These are phyloP conservation scores for Phytophthora citricola DNA, from an alignment of 352 stramenopile species.

Conservation along the genomic window DNA sequence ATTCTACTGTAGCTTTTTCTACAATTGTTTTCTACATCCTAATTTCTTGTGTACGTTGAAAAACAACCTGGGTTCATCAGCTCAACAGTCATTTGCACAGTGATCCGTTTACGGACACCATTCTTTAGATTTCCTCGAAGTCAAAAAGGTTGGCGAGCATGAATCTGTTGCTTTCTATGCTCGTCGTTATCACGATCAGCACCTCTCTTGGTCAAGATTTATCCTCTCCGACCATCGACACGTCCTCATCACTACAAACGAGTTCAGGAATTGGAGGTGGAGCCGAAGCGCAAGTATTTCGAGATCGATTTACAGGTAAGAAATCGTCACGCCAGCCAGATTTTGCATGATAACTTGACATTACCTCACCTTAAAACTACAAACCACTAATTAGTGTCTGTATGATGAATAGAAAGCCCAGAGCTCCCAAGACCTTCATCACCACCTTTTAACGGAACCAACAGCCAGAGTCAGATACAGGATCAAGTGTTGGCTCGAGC, in stretches of 20 bases:
- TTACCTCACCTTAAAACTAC: no score
- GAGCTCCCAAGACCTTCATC: background rate
- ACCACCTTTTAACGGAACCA: background rate
- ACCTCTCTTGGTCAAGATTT: background rate
- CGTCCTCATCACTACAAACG: background rate
- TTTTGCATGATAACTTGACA: no score
- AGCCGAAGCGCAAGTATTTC: background rate
- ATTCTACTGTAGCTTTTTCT: no score
- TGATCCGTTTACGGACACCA: no score
- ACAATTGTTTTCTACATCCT: background rate
- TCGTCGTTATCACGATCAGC: background rate
- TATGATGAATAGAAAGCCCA: background rate
- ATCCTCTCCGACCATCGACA: background rate
- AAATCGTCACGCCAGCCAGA: background rate
- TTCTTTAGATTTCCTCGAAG: no score
- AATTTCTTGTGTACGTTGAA: background rate
- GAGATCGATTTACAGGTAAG: conserved; percentile 2
- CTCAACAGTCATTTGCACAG: no score
- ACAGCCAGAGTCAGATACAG: background rate
- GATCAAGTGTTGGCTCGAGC: no score
- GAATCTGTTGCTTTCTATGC: no score
- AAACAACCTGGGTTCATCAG: background rate
- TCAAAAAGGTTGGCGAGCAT: no score
- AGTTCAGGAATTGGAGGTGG: no score
- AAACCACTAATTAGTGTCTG: no score